These are phyloP conservation scores for Pezicula rhizophila DNA, from an alignment of 2,329 filamentous ascomycete species.

Conservation along the genomic window DNA sequence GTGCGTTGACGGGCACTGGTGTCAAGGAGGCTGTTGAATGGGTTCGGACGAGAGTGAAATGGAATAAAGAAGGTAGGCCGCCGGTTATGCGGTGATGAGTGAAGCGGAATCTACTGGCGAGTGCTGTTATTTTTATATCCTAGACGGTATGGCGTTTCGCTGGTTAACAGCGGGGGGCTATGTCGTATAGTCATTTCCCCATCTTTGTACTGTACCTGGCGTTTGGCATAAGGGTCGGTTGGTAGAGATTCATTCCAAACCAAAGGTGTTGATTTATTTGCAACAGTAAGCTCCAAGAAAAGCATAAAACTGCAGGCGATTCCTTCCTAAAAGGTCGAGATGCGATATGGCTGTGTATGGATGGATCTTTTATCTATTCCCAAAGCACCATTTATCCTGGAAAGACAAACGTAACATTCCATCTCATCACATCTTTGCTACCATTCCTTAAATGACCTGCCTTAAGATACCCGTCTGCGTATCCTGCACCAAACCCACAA, in stretches of 20 bases:
- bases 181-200: too few species aligned
- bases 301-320: too few species aligned
- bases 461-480: conserved; percentile 16
- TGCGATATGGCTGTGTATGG: background rate
- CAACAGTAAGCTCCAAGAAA: too few species aligned
- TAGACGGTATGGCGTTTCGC: conserved; percentile 15
- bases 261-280: too few species aligned
- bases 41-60: conserved; percentile 85
- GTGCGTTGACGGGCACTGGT: conserved; percentile 80
- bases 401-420: background rate
- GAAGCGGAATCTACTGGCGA: background rate
- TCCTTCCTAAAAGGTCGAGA: too few species aligned
- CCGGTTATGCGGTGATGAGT: conserved; percentile 76
- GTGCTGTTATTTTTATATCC: conserved; percentile 7
- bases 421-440: background rate
- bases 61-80: conserved; percentile 91
- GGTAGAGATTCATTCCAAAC: too few species aligned
- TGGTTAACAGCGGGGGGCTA: too few species aligned
- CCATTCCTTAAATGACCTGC: conserved; percentile 8
- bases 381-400: background rate
- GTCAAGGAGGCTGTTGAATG: conserved; percentile 96
- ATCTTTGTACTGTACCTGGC: too few species aligned
- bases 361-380: background rate
- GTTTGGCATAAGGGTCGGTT: too few species aligned
- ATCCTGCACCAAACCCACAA: conserved; percentile 18